Evolutionary conservation across 2,329 filamentous ascomycete species (phyloP), one percentile per base, ranked within the genome.

Genomic region (Exophiala sp.): DNA sequence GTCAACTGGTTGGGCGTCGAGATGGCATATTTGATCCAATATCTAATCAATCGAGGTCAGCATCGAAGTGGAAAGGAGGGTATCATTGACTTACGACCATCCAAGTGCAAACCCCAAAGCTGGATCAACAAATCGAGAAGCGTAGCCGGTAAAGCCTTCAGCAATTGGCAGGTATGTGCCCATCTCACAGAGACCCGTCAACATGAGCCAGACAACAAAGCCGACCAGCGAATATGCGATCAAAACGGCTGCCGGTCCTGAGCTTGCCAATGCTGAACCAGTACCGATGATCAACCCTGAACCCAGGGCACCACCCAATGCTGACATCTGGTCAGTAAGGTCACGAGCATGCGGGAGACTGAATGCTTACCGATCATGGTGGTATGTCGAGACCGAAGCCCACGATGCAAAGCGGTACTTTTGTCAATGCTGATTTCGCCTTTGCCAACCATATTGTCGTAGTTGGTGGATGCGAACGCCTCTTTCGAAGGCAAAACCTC

Each of bases 271-370:
- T 11, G 86, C 81, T 52, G 72, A 74, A 46, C 86, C 87, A 0
- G 86, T 91, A 19, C 86, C 85, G 37, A 95, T 87, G 65, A 95
- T 95, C 2, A 95, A 74, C 58, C 89, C 89, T 23, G 35, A 38
- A 7, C 35, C 35, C 13, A 38, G 19, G 19, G 35, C 35, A 16
- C 35, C 35, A 38, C 35, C 35, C 35, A 38, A 38, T 19, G 35
- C 35, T 38, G 35, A 19, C 14, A 21, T 5, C 18, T 19, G 35
- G 35, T 38, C 19, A 38, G 35, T 9, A 4, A 19, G 19, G 14
- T 19, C 14, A 8, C 29, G 29, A 13, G 29, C 7, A 32, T 32
- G 29, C 7, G 8, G 3, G 11, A 3, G 11, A 32, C 3, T 32
- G 6, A 7, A 3, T 32, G 3, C 35, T 38, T 19, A 38, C 35